Percentiles rank a stretch among this genome's conserved stretches.
Evolutionary conservation across 75 land plant species (phyloP).

Genomic region (Chamaecyparis obtusa): DNA sequence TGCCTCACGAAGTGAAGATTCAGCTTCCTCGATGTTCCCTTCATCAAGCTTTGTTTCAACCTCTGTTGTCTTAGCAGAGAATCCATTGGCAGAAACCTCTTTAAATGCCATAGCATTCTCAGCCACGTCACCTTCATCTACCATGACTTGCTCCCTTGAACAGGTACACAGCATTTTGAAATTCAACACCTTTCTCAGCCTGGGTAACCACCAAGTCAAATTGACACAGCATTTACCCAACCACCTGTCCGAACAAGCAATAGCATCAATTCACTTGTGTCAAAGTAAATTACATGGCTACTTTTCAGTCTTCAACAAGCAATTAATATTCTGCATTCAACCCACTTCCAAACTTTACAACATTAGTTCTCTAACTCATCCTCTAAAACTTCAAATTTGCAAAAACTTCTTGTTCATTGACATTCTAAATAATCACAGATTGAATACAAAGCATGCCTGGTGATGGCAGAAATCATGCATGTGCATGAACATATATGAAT

Average conservation of each 20-base stretch:
- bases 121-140: background rate
- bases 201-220: background rate
- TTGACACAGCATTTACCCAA: conserved; percentile 9
- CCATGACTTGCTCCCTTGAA: conserved; percentile 33
- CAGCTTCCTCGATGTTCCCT: conserved; percentile 89
- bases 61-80: conserved; percentile 52
- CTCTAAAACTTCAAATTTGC: background rate
- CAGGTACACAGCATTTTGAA: conserved; percentile 34
- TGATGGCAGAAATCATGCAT: background rate
- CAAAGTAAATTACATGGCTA: background rate
- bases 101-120: conserved; percentile 10
- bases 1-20: conserved; percentile 69
- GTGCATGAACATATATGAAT: background rate
- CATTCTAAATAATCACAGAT: background rate
- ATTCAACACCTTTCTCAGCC: background rate
- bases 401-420: background rate
- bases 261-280: background rate
- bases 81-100: conserved; percentile 52
- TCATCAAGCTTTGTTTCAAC: conserved; percentile 86
- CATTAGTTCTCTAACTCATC: background rate
- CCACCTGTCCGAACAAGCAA: background rate
- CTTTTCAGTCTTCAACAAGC: background rate
- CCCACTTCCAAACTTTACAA: background rate
- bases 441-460: background rate
- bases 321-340: no score